Evolutionary conservation across 148 eudicot species (phyloP).

Genomic region (Pharnaceum exiguum): DNA sequence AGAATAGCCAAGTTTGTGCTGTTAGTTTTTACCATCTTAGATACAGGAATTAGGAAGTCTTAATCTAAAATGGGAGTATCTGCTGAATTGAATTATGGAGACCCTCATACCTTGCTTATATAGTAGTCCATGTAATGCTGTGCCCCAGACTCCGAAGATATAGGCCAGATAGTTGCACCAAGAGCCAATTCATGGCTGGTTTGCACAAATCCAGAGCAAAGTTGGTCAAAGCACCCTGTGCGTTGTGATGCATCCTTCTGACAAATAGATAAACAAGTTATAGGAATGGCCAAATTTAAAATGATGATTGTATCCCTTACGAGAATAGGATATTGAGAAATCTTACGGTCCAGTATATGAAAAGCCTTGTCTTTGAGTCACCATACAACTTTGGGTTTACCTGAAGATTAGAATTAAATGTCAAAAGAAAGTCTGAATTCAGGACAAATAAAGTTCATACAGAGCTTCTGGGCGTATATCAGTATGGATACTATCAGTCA

Average conservation of each 20-base stretch:
- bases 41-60: not conserved
- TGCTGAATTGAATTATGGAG: not conserved
- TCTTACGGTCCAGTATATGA: slow-evolving; percentile 68
- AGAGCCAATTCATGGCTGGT: slow-evolving; percentile 50
- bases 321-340: not conserved
- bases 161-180: slow-evolving; percentile 46
- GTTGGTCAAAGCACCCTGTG: slow-evolving; percentile 64
- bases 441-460: not conserved
- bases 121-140: slow-evolving; percentile 30
- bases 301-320: not conserved
- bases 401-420: slow-evolving; percentile 19
- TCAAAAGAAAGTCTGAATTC: not conserved
- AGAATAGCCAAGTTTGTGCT: no score
- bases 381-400: slow-evolving; percentile 69
- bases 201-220: slow-evolving; percentile 74
- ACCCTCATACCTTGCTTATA: slow-evolving; percentile 45
- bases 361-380: slow-evolving; percentile 48
- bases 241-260: slow-evolving; percentile 35
- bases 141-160: slow-evolving; percentile 30
- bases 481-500: no score
- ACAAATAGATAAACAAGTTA: not conserved
- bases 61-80: not conserved
- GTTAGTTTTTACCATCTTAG: no score
- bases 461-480: no score
- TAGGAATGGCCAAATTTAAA: no score